Conservation (phyloP, 495 filamentous ascomycete species). For the Sabuloglossum arenarium region DNA sequence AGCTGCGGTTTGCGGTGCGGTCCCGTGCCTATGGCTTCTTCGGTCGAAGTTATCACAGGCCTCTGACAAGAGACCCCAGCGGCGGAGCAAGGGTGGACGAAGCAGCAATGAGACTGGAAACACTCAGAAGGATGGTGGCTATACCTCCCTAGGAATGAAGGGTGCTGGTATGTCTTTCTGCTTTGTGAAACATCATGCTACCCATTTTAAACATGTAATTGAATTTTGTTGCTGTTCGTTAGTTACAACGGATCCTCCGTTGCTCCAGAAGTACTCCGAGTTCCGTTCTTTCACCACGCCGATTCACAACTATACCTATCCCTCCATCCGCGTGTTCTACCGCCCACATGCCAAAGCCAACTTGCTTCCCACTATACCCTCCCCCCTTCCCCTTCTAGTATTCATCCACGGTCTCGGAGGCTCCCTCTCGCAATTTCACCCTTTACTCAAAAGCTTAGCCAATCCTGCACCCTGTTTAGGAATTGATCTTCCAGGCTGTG, state of each 20-base stretch:
- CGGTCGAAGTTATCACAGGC: conserved; percentile 5
- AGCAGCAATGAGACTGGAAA: neutral
- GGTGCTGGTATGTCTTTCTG: neutral
- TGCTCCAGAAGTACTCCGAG: conserved; percentile 57
- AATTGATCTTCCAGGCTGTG: conserved; percentile 80
- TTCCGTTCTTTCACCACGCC: conserved; percentile 50
- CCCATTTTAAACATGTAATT: conserved; percentile 5
- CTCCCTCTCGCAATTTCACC: conserved; percentile 69
- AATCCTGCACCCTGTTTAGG: conserved; percentile 76
- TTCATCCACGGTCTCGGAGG: conserved; percentile 87
- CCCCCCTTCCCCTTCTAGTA: conserved; percentile 63
- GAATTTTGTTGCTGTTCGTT: neutral
- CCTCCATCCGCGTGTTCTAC: conserved; percentile 64
- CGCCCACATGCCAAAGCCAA: conserved; percentile 58
- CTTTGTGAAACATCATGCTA: neutral
- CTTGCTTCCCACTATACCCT: conserved; percentile 49
- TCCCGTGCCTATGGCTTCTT: conserved; percentile 10
- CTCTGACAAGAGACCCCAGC: neutral
- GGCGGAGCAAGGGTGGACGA: neutral
- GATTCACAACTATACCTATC: conserved; percentile 38
- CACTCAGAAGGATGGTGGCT: conserved; percentile 3
- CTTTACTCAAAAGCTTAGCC: conserved; percentile 60
- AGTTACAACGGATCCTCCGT: conserved; percentile 38
- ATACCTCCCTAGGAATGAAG: neutral
- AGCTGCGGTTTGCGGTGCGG: conserved; percentile 10